Evolutionary conservation across 2,329 filamentous ascomycete species (phyloP), one percentile per base, ranked within the genome.

Genomic region (Cadophora sp.): DNA sequence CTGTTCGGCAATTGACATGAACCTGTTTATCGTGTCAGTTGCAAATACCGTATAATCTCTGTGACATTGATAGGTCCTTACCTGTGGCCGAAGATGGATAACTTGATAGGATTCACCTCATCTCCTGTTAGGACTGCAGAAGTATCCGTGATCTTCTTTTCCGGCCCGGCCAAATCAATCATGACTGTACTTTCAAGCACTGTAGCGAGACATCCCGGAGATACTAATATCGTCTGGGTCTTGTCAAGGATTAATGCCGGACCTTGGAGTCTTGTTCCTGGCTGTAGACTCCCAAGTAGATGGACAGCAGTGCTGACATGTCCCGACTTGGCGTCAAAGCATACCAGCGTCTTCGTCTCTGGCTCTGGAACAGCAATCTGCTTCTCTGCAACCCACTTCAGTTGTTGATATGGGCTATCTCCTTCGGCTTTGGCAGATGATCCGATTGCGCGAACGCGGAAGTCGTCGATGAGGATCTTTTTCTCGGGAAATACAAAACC

Each of bases 381-480:
- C 40, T 43, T 43, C 2, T 19, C 40, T 43, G 40, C 16, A 43
- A 43, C 40, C 16, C 40, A 16, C 40, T 43, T 43, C 40, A 43
- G 12, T 19, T 43, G 40, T 43, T 43, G 40, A 19, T 43, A 43
- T 43, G 40, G 40, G 40, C 40, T 43, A 11, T 43, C 40, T 19
- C 40, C 40, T 16, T 11, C 14, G 19, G 19, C 19, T 14, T 43
- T 43, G 16, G 40, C 40, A 4, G 40, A 43, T 43, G 40, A 43
- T 43, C 40, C 40, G 40, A 43, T 16, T 11, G 40, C 40, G 16
- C 40, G 40, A 14, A 43, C 40, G 16, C 94, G 89, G 7, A 97
- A 91, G 77, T 97, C 93, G 69, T 97, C 94, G 14, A 97, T 85
- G 46, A 97, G 93, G 67, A 97, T 91, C 72, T 97, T 92, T 60